These are phyloP conservation scores for Monascus ruber DNA, from an alignment of 2,329 filamentous ascomycete species.

Conservation along the genomic window DNA sequence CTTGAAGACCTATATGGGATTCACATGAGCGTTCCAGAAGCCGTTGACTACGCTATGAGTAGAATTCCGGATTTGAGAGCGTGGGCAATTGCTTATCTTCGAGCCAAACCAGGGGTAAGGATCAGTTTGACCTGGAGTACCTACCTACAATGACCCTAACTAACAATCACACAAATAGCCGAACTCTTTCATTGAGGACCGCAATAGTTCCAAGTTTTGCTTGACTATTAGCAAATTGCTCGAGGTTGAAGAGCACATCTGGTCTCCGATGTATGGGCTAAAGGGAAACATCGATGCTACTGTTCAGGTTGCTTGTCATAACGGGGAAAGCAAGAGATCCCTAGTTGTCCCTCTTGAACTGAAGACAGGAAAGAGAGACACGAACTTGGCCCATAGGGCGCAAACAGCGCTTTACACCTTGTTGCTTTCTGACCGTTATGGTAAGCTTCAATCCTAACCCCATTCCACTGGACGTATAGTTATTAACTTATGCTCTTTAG, in stretches of 20 bases:
- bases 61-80: slow-evolving; percentile 71
- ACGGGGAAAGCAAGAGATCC: slow-evolving; percentile 53
- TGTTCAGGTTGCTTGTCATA: slow-evolving; percentile 72
- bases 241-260: slow-evolving; percentile 94
- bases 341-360: slow-evolving; percentile 88
- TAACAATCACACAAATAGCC: slow-evolving; percentile 32
- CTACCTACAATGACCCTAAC: slow-evolving; percentile 4
- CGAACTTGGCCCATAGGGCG: slow-evolving; percentile 71
- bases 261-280: slow-evolving; percentile 93
- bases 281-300: slow-evolving; percentile 98
- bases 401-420: slow-evolving; percentile 93
- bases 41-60: slow-evolving; percentile 66
- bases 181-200: slow-evolving; percentile 65
- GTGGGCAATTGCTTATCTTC: slow-evolving; percentile 77
- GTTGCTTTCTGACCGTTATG: slow-evolving; percentile 82
- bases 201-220: slow-evolving; percentile 61
- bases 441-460: slow-evolving; percentile 25
- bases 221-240: slow-evolving; percentile 89
- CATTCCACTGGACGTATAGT: background rate
- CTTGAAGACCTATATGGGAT: slow-evolving; percentile 86
- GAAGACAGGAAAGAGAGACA: slow-evolving; percentile 77
- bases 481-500: slow-evolving; percentile 25
- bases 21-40: slow-evolving; percentile 59
- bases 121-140: background rate
- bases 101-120: slow-evolving; percentile 53